Conservation (phyloP, 2,329 filamentous ascomycete genomes). For the Tympanopsis confertula region DNA sequence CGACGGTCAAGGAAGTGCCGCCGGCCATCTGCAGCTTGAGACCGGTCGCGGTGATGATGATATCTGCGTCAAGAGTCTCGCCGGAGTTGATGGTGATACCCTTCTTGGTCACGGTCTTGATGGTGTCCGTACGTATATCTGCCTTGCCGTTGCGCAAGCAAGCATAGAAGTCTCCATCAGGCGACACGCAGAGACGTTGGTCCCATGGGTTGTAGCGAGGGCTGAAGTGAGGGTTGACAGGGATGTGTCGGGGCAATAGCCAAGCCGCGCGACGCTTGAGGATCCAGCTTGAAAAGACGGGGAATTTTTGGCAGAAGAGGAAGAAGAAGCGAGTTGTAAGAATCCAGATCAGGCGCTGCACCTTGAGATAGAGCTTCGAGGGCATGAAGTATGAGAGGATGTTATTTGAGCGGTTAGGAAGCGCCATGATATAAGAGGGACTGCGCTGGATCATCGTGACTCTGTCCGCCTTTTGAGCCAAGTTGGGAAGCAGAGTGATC, state of each 20-base stretch:
- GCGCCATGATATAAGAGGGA: slow-evolving; percentile 56
- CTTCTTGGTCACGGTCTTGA: slow-evolving; percentile 34
- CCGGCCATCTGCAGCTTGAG: slow-evolving; percentile 47
- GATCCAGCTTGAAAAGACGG: slow-evolving; percentile 31
- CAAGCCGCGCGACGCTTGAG: slow-evolving; percentile 29
- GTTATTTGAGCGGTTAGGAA: slow-evolving; percentile 13
- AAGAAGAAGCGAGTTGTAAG: slow-evolving; percentile 33
- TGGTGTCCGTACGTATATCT: slow-evolving; percentile 36
- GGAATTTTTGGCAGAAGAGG: slow-evolving; percentile 39
- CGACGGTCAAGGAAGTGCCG: slow-evolving; percentile 37
- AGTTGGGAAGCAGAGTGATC: slow-evolving; percentile 61
- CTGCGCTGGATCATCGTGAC: slow-evolving; percentile 76
- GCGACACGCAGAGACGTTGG: slow-evolving; percentile 62
- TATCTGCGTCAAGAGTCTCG: slow-evolving; percentile 43
- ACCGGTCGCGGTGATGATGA: slow-evolving; percentile 61
- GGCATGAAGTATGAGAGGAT: slow-evolving; percentile 16
- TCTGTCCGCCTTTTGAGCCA: slow-evolving; percentile 50
- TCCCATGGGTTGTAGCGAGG: slow-evolving; percentile 58
- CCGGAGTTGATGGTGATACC: slow-evolving; percentile 35
- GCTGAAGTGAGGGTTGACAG: slow-evolving; percentile 50
- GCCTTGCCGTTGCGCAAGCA: slow-evolving; percentile 30
- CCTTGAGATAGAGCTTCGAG: slow-evolving; percentile 27
- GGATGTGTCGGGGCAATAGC: slow-evolving; percentile 40
- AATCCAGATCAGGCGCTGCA: slow-evolving; percentile 17
- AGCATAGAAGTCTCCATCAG: slow-evolving; percentile 43